Conservation (phyloP, 306 rosid species). For the Bauhinia variegata region DNA sequence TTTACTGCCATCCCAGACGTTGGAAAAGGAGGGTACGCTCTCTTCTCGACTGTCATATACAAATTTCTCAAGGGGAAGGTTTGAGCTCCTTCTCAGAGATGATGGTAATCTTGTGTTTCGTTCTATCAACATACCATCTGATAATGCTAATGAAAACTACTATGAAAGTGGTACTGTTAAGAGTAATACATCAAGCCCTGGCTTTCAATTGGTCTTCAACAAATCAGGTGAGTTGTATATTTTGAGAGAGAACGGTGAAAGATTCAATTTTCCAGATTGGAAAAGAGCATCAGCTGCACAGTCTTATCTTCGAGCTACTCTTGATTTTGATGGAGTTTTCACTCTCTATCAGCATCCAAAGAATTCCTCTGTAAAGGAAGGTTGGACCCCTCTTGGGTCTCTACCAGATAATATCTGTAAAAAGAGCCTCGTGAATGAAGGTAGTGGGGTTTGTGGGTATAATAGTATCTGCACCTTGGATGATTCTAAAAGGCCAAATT, state of each 20-base stretch:
- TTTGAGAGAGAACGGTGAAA: conserved; percentile 4
- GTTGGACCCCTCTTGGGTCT: conserved; percentile 37
- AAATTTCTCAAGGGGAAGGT: conserved; percentile 48
- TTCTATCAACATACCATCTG: conserved; percentile 43
- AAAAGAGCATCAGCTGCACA: neutral
- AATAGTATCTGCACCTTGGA: conserved; percentile 36
- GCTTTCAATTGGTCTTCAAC: conserved; percentile 39
- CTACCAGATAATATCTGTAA: conserved; percentile 39
- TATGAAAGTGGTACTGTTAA: conserved; percentile 8
- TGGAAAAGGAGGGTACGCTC: conserved; percentile 37
- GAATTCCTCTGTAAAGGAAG: conserved; percentile 6
- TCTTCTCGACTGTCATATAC: conserved; percentile 34
- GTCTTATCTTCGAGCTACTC: conserved; percentile 45
- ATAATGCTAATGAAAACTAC: conserved; percentile 32
- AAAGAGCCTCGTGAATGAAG: accelerated
- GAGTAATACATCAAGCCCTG: conserved; percentile 30
- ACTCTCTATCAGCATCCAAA: conserved; percentile 34
- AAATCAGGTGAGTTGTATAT: conserved; percentile 43
- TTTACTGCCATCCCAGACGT: conserved; percentile 51
- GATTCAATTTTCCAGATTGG: neutral
- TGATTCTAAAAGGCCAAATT: conserved; percentile 27
- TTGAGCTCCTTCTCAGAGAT: conserved; percentile 36
- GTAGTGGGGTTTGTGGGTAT: conserved; percentile 48
- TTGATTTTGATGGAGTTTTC: conserved; percentile 55
- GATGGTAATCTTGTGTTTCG: conserved; percentile 48